Evolutionary conservation across 2,329 filamentous ascomycete genomes (phyloP), one percentile per base, ranked within the genome.

Genomic region (Aureobasidium sp.): DNA sequence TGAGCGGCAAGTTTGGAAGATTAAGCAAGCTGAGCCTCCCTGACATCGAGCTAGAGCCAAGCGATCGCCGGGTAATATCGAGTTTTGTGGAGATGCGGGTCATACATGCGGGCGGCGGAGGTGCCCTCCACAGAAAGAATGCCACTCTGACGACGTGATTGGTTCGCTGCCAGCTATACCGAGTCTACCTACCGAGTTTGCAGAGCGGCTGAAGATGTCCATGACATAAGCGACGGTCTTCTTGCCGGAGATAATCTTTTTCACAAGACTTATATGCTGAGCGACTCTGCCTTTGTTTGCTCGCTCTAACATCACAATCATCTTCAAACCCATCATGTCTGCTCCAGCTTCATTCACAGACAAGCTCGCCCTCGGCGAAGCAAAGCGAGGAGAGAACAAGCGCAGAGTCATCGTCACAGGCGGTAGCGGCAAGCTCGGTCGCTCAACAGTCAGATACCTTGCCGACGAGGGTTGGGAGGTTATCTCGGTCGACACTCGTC

Each of bases 381-480:
- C 66, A 16, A 69, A 70, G 59, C 67, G 70, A 27, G 70, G 68
- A 33, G 51, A 61, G 23, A 60, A 64, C 42, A 63, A 67, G 51
- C 67, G 61, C 45, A 69, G 70, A 56, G 69, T 70, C 45, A 67
- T 71, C 15, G 70, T 71, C 33, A 71, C 70, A 25, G 70, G 70
- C n/a, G 70, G 70, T 18, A 68, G 66, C 33, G 70, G 70, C 64
- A 71, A 71, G 61, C 70, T 71, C 31, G 70, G 70, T 45, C 69
- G 70, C 29, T 63, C 67, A n/a, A 71, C 70, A 38, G 70, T 71
- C 38, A 66, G 55, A 48, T 71, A 69, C 62, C 70, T 71, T 23
- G 66, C 69, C n/a, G 67, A 71, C 36, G 69, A 71, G 45, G 70
- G 70, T 16, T 71, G 70, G 70, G 70, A 71, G 56, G 70, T 71